Percentiles rank a stretch among this genome's conserved stretches.
Conservation (phyloP, 2,329 filamentous ascomycete species). For the Phialophora chinensis region DNA sequence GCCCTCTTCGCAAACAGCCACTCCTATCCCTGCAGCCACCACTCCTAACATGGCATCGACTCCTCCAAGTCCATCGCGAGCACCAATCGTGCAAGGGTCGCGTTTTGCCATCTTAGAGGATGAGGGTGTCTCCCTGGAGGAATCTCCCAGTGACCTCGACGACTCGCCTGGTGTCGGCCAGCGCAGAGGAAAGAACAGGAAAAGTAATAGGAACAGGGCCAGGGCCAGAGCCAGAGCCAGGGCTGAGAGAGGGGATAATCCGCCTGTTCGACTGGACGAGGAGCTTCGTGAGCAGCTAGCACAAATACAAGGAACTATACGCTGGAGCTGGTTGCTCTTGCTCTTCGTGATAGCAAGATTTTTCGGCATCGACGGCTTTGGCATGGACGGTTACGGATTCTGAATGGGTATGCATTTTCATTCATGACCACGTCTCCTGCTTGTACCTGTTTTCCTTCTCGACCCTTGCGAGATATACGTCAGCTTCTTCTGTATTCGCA, state of each 20-base stretch:
- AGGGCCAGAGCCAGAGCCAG: neutral
- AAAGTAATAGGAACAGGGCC: neutral
- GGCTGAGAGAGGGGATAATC: neutral
- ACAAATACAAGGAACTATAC: neutral
- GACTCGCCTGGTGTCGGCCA: neutral
- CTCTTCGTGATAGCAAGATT: neutral
- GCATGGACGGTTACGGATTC: neutral
- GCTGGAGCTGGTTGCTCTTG: neutral
- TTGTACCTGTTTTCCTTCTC: slow-evolving; percentile 68
- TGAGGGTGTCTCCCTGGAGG: neutral
- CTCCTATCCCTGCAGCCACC: neutral
- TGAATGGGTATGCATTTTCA: neutral
- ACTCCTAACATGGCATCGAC: neutral
- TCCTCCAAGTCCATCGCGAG: neutral
- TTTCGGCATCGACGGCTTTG: neutral
- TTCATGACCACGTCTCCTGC: slow-evolving; percentile 71
- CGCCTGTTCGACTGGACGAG: neutral
- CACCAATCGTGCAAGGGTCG: neutral
- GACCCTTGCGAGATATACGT: slow-evolving; percentile 61
- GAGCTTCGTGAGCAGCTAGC: neutral
- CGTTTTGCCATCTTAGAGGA: neutral
- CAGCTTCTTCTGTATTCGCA: slow-evolving; percentile 56
- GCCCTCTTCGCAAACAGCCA: neutral
- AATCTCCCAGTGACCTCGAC: neutral
- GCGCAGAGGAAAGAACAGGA: neutral